A percentile compares a stretch with the other conserved stretches of the same genome.
These are phyloP conservation scores for Citrus inodora DNA, from an alignment of 345 rosid species.

Conservation along the genomic window DNA sequence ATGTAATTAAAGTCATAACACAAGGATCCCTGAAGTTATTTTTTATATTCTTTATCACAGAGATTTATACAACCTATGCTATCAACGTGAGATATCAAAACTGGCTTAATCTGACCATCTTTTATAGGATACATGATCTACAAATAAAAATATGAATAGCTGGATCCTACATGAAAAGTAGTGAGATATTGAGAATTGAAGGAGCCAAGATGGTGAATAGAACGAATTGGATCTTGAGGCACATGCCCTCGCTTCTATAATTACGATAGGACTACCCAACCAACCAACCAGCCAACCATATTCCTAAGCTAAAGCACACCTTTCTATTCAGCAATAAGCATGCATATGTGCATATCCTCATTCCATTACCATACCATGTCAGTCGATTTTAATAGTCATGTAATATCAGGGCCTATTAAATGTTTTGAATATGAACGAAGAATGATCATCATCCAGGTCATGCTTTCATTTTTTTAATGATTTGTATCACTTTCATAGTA, in stretches of 20 bases:
- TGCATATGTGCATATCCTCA: neutral
- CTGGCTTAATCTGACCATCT: neutral
- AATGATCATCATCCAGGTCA: neutral
- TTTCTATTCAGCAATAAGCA: neutral
- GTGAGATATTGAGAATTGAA: neutral
- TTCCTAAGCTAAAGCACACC: neutral
- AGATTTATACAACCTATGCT: too few species aligned
- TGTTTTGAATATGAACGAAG: neutral
- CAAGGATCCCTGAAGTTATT: neutral
- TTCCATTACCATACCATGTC: neutral
- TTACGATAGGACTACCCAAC: neutral
- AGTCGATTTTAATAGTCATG: too few species aligned
- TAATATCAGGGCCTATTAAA: too few species aligned
- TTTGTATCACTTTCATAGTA: slow-evolving; percentile 9
- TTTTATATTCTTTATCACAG: too few species aligned
- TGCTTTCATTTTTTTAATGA: neutral
- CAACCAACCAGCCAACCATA: neutral
- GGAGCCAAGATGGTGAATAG: slow-evolving; percentile 1
- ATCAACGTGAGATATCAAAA: too few species aligned
- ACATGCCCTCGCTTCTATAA: neutral
- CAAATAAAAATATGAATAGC: neutral
- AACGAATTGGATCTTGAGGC: neutral
- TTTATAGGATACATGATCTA: neutral
- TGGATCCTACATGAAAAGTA: neutral
- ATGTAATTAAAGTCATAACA: too few species aligned